Evolutionary conservation across 2,329 filamentous ascomycete species (phyloP).

Genomic region (Akanthomyces dipterigenus): DNA sequence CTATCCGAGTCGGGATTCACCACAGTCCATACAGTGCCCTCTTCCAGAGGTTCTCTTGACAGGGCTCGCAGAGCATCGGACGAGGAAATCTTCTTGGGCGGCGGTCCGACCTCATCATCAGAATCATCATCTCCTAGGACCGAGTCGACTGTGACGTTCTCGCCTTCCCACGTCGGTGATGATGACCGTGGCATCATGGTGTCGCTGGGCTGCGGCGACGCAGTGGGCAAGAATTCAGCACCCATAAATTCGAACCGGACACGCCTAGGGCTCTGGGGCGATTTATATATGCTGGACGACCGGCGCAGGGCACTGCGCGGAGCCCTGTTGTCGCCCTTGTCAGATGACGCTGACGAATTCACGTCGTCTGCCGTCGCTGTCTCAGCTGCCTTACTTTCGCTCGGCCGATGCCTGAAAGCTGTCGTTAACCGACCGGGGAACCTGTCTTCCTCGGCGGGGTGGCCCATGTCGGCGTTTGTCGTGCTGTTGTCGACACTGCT

Average conservation of each 20-base stretch:
- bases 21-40: slow-evolving; percentile 44
- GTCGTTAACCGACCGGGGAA: slow-evolving; percentile 7
- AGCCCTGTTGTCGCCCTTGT: slow-evolving; percentile 42
- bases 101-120: slow-evolving; percentile 30
- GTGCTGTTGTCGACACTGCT: not conserved
- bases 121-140: slow-evolving; percentile 30
- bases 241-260: slow-evolving; percentile 58
- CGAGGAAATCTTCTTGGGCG: slow-evolving; percentile 49
- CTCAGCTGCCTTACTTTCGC: not conserved
- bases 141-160: slow-evolving; percentile 23
- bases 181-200: slow-evolving; percentile 23
- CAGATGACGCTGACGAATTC: slow-evolving; percentile 44
- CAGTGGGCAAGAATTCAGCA: slow-evolving; percentile 53
- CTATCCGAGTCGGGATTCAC: slow-evolving; percentile 32
- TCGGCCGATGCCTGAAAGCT: not conserved
- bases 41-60: slow-evolving; percentile 44
- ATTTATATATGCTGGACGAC: slow-evolving; percentile 44
- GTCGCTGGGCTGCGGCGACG: slow-evolving; percentile 41
- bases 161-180: slow-evolving; percentile 20
- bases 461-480: not conserved
- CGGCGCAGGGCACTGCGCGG: slow-evolving; percentile 53
- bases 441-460: not conserved
- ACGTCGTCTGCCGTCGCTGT: slow-evolving; percentile 20
- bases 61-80: slow-evolving; percentile 47
- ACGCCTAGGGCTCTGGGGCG: slow-evolving; percentile 48